Evolutionary conservation across 2,329 filamentous ascomycete species (phyloP), one percentile per base, ranked within the genome.

Genomic region (Cytospora piceae): DNA sequence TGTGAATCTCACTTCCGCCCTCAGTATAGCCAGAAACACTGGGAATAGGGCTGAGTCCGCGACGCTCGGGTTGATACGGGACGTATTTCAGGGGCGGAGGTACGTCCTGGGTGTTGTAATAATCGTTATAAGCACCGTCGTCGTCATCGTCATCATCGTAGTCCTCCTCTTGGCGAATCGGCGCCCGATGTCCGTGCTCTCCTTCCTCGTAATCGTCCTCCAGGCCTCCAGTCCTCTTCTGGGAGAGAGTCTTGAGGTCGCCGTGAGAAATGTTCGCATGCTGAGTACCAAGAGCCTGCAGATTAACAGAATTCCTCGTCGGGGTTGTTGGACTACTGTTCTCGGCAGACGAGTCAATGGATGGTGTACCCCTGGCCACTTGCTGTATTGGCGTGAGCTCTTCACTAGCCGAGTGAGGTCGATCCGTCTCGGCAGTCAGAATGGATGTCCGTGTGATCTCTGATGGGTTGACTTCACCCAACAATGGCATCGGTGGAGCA

Each of bases 381-480:
- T 92, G 87, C 49, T 84, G 85, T 56, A 90, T 77, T 15, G 88
- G 87, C 1, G 82, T 84, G 72, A 78, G 82, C 77, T 85, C 85
- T 71, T 85, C 88, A 72, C 83, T 89, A 27, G 89, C 87, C 22
- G 90, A 92, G 56, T 85, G 83, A 20, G 91, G 90, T 60, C 88
- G 82, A 69, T 54, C 92, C 0, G 91, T 92, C 32, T 91, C 88
- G 34, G 92, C 91, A 6, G 94, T 95, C 22, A 95, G 79, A 62
- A 98, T 92, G 0, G 94, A 97, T 20, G 90, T 90, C 71, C 94
- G 85, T 0, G 94, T 98, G 63, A 97, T 78, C 60, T 97, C 94
- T 0, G 94, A 96, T 52, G 91, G 87, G 70, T 92, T 90, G 65
- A 96, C 86, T 64, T 93, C 92, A 77, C 94, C 97, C 77, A 91